These are phyloP conservation scores for Plasmodium reichenowi DNA, from an alignment of 169 alveolate species.

Conservation along the genomic window DNA sequence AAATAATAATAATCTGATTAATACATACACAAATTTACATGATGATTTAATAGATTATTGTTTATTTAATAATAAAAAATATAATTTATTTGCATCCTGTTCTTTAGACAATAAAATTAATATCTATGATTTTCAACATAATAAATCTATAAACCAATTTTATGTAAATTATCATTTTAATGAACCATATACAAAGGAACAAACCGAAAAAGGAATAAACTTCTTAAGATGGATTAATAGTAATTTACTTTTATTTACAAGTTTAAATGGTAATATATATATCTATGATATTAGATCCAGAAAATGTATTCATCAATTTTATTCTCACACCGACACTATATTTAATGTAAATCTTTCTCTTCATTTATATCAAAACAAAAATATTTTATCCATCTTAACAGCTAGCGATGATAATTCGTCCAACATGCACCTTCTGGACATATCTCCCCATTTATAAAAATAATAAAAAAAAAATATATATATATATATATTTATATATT, in stretches of 20 bases:
- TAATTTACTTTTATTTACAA: constrained; percentile 57
- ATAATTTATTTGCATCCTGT: constrained; percentile 58
- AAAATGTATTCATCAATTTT: constrained; percentile 67
- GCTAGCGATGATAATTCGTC: constrained; percentile 74
- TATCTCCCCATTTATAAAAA: constrained; percentile 4
- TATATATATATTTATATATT: too few species aligned
- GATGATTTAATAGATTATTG: constrained; percentile 63
- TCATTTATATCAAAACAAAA: constrained; percentile 44
- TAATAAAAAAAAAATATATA: too few species aligned
- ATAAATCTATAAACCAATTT: constrained; percentile 48
- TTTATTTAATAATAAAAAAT: constrained; percentile 49
- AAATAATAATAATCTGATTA: constrained; percentile 31
- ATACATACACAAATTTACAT: constrained; percentile 33
- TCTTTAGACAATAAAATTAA: constrained; percentile 56
- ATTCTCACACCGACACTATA: constrained; percentile 59
- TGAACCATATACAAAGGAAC: constrained; percentile 1
- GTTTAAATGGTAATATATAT: constrained; percentile 67
- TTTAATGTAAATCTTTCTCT: constrained; percentile 60
- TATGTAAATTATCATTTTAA: constrained; percentile 48
- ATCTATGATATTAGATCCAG: constrained; percentile 59
- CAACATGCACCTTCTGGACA: constrained; percentile 46
- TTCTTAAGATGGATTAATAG: constrained; percentile 58
- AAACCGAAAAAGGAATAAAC: constrained; percentile 63
- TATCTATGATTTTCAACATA: constrained; percentile 43
- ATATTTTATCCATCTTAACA: constrained; percentile 41